Evolutionary conservation across 2,329 filamentous ascomycete genomes (phyloP).

Genomic region (Colletotrichum aenigma): DNA sequence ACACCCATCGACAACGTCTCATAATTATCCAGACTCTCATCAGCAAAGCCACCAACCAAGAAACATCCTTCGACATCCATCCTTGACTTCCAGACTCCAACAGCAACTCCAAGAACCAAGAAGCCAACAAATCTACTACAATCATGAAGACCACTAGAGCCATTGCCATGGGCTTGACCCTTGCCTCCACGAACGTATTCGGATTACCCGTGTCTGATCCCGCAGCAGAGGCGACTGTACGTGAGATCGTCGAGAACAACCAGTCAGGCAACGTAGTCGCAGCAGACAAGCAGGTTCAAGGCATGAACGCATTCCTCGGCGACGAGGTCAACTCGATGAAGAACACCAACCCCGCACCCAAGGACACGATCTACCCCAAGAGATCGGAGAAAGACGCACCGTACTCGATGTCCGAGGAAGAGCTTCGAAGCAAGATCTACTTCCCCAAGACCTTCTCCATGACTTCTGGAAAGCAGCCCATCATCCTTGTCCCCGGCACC

Average conservation of each 20-base stretch:
- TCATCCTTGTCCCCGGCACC: conserved; percentile 59
- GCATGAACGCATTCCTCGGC: not conserved
- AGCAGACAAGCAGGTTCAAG: not conserved
- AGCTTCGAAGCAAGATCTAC: conserved; percentile 54
- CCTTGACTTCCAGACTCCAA: not conserved
- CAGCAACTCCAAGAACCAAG: not conserved
- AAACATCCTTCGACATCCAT: not conserved
- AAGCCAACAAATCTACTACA: too few species aligned
- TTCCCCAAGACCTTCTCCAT: conserved; percentile 53
- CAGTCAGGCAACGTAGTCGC: not conserved
- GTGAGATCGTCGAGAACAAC: not conserved
- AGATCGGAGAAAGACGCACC: conserved; percentile 44
- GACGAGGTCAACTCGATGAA: not conserved
- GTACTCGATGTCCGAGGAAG: conserved; percentile 49
- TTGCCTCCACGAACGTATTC: not conserved
- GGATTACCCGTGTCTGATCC: not conserved
- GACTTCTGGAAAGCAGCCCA: conserved; percentile 43
- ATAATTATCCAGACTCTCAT: fast-evolving
- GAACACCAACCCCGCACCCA: not conserved
- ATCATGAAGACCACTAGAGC: not conserved
- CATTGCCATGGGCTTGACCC: not conserved
- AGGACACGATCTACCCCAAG: conserved; percentile 36
- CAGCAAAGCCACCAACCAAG: not conserved
- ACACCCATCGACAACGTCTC: fast-evolving
- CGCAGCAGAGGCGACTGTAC: not conserved